A percentile compares a stretch with the other conserved stretches of the same genome.
Conservation (phyloP, 73 alveolate species). For the Uronychia binucleata region DNA sequence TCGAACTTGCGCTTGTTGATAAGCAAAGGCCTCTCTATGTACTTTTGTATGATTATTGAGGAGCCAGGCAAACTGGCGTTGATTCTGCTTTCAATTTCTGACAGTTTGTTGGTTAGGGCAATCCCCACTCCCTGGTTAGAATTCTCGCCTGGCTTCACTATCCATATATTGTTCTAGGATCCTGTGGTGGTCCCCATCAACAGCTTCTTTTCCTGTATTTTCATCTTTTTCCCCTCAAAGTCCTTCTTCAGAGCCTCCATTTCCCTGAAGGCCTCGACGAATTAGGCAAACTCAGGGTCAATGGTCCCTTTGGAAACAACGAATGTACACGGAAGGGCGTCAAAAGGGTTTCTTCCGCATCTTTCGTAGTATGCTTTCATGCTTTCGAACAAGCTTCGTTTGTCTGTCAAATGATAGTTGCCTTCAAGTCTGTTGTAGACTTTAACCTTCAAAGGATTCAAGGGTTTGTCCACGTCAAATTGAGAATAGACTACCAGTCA, state of each 20-base stretch:
- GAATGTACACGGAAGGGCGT: slow-evolving; percentile 58
- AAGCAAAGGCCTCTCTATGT: slow-evolving; percentile 86
- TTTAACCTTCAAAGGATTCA: not conserved
- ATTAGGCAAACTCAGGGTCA: slow-evolving; percentile 39
- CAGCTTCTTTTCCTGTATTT: slow-evolving; percentile 3
- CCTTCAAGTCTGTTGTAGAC: slow-evolving; percentile 59
- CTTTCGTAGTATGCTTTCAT: slow-evolving; percentile 51
- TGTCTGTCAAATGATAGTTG: slow-evolving; percentile 51
- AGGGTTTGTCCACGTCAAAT: not conserved
- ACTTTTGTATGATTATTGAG: slow-evolving; percentile 69
- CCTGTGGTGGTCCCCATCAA: no score
- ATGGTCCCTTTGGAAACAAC: slow-evolving; percentile 46
- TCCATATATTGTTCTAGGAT: slow-evolving; percentile 51
- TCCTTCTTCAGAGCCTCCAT: not conserved
- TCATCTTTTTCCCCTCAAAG: not conserved
- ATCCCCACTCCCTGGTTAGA: slow-evolving; percentile 74
- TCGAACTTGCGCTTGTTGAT: slow-evolving; percentile 88
- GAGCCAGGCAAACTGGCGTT: not conserved
- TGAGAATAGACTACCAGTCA: no score
- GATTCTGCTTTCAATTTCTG: slow-evolving; percentile 21
- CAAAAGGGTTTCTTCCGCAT: slow-evolving; percentile 44
- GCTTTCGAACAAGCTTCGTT: slow-evolving; percentile 51
- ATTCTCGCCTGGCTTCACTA: slow-evolving; percentile 71
- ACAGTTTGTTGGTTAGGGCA: slow-evolving; percentile 38
- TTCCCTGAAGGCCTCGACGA: slow-evolving; percentile 16